These are phyloP conservation scores for Mariannaea elegans DNA, from an alignment of 2,329 filamentous ascomycete genomes.

Conservation along the genomic window DNA sequence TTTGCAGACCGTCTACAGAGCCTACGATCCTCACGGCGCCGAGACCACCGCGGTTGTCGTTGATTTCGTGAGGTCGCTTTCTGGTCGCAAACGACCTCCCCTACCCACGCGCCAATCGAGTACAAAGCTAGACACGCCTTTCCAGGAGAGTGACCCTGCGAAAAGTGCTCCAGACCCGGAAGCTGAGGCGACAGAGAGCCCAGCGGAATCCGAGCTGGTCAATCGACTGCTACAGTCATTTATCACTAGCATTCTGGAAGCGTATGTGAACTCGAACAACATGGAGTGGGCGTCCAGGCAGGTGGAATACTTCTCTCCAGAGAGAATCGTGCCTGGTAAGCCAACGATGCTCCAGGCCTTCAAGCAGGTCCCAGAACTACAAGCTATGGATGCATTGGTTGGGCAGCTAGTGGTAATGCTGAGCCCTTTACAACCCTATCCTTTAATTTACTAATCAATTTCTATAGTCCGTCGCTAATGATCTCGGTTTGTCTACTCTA, in stretches of 20 bases:
- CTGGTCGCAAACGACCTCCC: slow-evolving; percentile 71
- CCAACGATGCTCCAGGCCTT: slow-evolving; percentile 71
- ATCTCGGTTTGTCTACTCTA: slow-evolving; percentile 63
- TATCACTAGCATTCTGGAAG: slow-evolving; percentile 79
- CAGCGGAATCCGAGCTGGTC: slow-evolving; percentile 69
- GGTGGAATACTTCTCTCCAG: slow-evolving; percentile 73
- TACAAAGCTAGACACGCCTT: slow-evolving; percentile 62
- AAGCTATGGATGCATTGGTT: slow-evolving; percentile 71
- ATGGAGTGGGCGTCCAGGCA: slow-evolving; percentile 71
- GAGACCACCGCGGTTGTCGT: slow-evolving; percentile 76
- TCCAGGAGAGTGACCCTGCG: slow-evolving; percentile 61
- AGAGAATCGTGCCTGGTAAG: slow-evolving; percentile 68
- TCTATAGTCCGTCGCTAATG: slow-evolving; percentile 68
- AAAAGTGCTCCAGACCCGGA: slow-evolving; percentile 71
- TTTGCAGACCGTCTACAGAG: slow-evolving; percentile 74
- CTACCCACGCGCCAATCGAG: slow-evolving; percentile 68
- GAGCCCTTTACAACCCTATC: too few relatives aligned
- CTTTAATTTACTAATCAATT: slow-evolving; percentile 23
- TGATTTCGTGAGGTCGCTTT: slow-evolving; percentile 74
- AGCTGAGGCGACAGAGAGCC: slow-evolving; percentile 53
- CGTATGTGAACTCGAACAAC: slow-evolving; percentile 71
- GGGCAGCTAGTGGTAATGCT: slow-evolving; percentile 73
- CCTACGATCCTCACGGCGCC: slow-evolving; percentile 70
- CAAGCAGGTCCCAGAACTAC: slow-evolving; percentile 68
- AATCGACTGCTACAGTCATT: slow-evolving; percentile 76